Conservation (phyloP, 1,284 basidiomycete species). For the Cryptococcus maquisensis region DNA sequence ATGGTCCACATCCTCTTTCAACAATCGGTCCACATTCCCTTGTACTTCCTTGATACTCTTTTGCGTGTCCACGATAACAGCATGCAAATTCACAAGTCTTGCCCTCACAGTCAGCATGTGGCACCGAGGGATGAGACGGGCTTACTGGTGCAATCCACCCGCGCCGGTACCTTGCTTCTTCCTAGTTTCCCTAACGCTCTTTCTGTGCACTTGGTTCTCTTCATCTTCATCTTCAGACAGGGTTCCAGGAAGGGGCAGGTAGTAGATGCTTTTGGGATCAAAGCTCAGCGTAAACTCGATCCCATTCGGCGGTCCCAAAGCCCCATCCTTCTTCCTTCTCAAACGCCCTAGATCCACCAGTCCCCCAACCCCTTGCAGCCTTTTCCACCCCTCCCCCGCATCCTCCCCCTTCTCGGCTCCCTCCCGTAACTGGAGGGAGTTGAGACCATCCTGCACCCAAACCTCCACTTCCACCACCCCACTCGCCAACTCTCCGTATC, state of each 20-base stretch:
- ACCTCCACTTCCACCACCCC: constrained; percentile 30
- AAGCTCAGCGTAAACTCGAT: constrained; percentile 31
- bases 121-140: neutral
- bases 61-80: constrained; percentile 64
- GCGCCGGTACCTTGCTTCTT: constrained; percentile 46
- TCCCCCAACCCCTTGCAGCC: constrained; percentile 10
- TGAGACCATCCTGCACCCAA: constrained; percentile 24
- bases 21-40: constrained; percentile 55
- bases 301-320: constrained; percentile 21
- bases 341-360: constrained; percentile 20
- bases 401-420: neutral
- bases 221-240: neutral
- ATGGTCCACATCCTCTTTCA: constrained; percentile 52
- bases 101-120: neutral
- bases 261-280: constrained; percentile 24
- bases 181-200: constrained; percentile 44
- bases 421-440: constrained; percentile 7
- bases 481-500: constrained; percentile 20
- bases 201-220: constrained; percentile 20
- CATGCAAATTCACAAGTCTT: constrained; percentile 67
- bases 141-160: constrained; percentile 44
- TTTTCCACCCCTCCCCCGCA: constrained; percentile 10
- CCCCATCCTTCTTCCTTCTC: constrained; percentile 1
- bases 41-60: constrained; percentile 58
- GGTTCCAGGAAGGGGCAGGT: constrained; percentile 12